phyloP scores from a whole-genome alignment of 2,329 filamentous ascomycete genomes.

The Colletotrichum sp. region DNA sequence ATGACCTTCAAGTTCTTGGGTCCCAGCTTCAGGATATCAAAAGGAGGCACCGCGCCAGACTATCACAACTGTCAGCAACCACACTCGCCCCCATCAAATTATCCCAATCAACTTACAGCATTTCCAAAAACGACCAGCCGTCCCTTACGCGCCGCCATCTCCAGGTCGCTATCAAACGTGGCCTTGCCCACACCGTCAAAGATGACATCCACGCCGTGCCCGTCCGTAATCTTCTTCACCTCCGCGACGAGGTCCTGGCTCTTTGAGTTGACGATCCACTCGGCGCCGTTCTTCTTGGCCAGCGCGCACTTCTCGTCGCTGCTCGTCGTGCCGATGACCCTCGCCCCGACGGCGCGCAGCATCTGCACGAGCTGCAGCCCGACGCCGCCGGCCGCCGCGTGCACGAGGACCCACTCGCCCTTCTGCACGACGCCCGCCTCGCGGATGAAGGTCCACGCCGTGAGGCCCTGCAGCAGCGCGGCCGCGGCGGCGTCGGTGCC shows the following conservation, averaged over 20 bases:
- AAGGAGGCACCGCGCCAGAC: conserved; percentile 76
- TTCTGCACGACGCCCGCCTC: conserved; percentile 78
- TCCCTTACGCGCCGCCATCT: conserved; percentile 78
- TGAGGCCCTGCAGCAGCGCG: conserved; percentile 80
- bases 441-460: conserved; percentile 78
- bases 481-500: conserved; percentile 69
- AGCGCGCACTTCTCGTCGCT: conserved; percentile 74
- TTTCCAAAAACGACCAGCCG: conserved; percentile 82
- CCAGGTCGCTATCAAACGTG: conserved; percentile 81
- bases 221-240: conserved; percentile 73
- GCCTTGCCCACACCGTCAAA: conserved; percentile 87
- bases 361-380: conserved; percentile 79
- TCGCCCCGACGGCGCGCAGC: conserved; percentile 73
- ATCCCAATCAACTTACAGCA: conserved; percentile 55
- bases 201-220: conserved; percentile 76
- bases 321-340: conserved; percentile 80
- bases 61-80: conserved; percentile 23
- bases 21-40: conserved; percentile 60
- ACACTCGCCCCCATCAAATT: background rate
- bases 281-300: conserved; percentile 73
- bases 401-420: conserved; percentile 83
- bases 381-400: conserved; percentile 85
- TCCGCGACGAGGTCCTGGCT: conserved; percentile 61
- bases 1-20: conserved; percentile 80
- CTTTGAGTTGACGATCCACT: conserved; percentile 73